These are phyloP conservation scores for Mentha longifolia DNA, from an alignment of 257 asterid species.

Conservation along the genomic window DNA sequence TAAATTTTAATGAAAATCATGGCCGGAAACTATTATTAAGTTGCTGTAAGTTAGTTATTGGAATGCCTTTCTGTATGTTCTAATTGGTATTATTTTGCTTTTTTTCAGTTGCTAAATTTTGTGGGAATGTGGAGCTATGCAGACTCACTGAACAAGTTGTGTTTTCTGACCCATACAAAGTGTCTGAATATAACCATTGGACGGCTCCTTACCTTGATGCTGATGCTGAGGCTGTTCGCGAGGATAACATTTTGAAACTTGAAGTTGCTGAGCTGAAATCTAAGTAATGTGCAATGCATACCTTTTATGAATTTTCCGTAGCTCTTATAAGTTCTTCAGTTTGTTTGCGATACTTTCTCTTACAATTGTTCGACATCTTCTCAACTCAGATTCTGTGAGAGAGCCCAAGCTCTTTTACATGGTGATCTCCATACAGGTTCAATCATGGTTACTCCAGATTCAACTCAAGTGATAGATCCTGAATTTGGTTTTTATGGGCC, in stretches of 20 bases:
- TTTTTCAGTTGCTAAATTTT: conserved; percentile 87
- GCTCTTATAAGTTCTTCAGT: not conserved
- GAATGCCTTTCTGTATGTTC: conserved; percentile 11
- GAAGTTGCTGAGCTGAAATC: conserved; percentile 93
- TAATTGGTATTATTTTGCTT: conserved; percentile 28
- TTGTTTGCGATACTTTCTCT: conserved; percentile 16
- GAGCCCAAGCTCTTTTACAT: conserved; percentile 94
- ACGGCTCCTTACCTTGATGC: conserved; percentile 89
- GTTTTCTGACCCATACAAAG: conserved; percentile 94
- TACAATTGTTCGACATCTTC: conserved; percentile 35
- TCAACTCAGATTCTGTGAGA: conserved; percentile 85
- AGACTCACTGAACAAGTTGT: conserved; percentile 95
- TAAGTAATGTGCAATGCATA: conserved; percentile 47
- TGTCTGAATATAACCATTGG: conserved; percentile 77
- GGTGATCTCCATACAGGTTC: conserved; percentile 97
- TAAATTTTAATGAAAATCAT: not conserved
- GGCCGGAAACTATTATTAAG: not conserved
- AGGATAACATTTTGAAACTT: conserved; percentile 75
- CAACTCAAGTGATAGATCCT: conserved; percentile 95
- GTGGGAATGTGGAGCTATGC: conserved; percentile 93
- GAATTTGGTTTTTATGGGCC: conserved; percentile 95
- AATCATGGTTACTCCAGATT: conserved; percentile 78
- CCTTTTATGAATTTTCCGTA: not conserved
- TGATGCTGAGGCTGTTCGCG: conserved; percentile 84
- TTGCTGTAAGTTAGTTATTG: conserved; percentile 10